Conservation (phyloP, 768 basidiomycete genomes). For the Suillus brevipes region DNA sequence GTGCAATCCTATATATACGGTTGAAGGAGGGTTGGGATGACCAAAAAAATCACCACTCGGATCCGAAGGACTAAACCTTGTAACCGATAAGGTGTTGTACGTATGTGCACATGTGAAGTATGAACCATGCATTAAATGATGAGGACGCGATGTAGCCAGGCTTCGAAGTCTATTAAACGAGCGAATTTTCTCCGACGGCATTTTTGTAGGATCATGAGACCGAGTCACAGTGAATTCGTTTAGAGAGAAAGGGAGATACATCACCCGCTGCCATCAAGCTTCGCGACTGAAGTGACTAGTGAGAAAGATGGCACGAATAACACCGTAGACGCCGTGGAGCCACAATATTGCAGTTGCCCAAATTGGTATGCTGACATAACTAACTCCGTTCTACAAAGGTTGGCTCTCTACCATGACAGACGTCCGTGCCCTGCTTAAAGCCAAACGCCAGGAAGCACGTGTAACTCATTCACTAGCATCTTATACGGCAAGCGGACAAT, state of each 20-base stretch:
- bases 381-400: neutral
- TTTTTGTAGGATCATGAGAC: neutral
- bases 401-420: conserved; percentile 57
- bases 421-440: conserved; percentile 76
- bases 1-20: conserved; percentile 1
- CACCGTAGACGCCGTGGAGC: no score
- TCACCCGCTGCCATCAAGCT: neutral
- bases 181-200: conserved; percentile 1
- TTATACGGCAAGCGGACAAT: conserved; percentile 64
- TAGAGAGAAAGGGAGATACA: neutral
- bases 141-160: neutral
- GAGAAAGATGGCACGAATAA: no score
- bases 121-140: no score
- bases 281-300: neutral
- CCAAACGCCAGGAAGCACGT: conserved; percentile 76
- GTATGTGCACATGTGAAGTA: no score
- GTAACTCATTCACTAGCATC: conserved; percentile 73
- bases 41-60: neutral
- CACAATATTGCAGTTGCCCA: neutral
- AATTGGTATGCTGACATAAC: conserved; percentile 4
- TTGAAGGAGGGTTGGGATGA: neutral
- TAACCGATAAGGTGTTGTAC: conserved; percentile 1
- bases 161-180: neutral
- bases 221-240: neutral
- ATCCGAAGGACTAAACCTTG: conserved; percentile 1